Base-by-base conservation (phyloP, 495 filamentous ascomycete species). In the Sabuloglossum arenarium region DNA sequence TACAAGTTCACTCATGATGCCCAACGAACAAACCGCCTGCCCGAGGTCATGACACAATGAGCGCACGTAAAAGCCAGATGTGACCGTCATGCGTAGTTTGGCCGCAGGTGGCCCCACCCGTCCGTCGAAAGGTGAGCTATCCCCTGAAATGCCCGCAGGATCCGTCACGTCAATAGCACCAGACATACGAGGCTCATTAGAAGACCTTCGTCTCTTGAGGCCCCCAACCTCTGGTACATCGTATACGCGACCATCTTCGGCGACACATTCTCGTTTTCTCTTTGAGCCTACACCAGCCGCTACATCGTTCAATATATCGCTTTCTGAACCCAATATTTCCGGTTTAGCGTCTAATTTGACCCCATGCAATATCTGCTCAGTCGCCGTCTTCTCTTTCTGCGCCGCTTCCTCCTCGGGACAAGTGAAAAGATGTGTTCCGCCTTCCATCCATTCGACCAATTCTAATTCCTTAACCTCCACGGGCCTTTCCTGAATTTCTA, bases 31-130 rank as follows among this genome's bases (percentile, higher is more conserved):
- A 11, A 94, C 69, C 45, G 88, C 85, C 61, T 80, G 75, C 19
- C 91, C 91, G 29, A 99, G 74, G 62, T 99, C 93, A 62, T 97
- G 88, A 55, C 86, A 85, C 45, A 99, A 74, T 32, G 83, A 89
- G 55, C 91, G 85, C 42, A 99, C 91, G 68, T 99, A 99, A 73
- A 97, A 99, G 43, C 91, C 91, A 3, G 88, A 94, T 4, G 88
- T 82, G 42, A 95, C 91, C 0, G 84, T 94, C 85, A 99, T 87
- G 56, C 80, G 78, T 52, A 99, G 76, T 64, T 76, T 84, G 42
- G 79, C 81, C 8, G 88, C 89, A 1, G 87, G 78, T 8, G 83
- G 79, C 68, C 39, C 39, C 1, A 10, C 3, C 21, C 21, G 19
- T 43, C 39, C 39, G n/a, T 43, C 21, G 39, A 70, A 70, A 8